Conservation (phyloP, 495 filamentous ascomycete genomes). For the Neurospora tetrasperma region DNA sequence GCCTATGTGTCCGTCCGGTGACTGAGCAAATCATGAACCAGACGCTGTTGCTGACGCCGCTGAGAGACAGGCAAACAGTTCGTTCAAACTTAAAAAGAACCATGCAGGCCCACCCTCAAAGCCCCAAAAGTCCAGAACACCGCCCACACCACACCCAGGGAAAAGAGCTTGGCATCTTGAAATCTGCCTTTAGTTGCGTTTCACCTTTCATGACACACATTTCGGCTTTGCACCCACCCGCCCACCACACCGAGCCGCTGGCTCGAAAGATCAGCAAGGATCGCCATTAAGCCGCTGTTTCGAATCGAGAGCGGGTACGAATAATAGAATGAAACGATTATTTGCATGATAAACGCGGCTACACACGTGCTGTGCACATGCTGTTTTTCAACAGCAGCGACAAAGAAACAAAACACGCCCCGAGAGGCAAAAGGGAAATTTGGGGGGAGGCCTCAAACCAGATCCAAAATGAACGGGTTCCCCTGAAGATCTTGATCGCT, state of each 20-base stretch:
- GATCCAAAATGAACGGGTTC: not conserved
- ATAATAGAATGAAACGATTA: not conserved
- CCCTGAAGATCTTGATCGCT: not conserved
- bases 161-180: not conserved
- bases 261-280: not conserved
- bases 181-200: not conserved
- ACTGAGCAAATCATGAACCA: not conserved
- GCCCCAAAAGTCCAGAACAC: not conserved
- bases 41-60: not conserved
- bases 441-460: not conserved
- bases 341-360: not conserved
- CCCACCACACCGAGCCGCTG: not conserved
- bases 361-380: not conserved
- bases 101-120: not conserved
- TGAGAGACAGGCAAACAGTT: not conserved
- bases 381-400: not conserved
- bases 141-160: not conserved
- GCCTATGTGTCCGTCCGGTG: not conserved
- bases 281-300: not conserved
- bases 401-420: not conserved
- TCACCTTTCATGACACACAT: not conserved
- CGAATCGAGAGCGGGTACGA: not conserved
- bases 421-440: not conserved
- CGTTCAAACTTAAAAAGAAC: not conserved
- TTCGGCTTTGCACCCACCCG: not conserved